Evolutionary conservation across 139 green algal genomes (phyloP), one percentile per base, ranked within the genome.

Genomic region (Chlorella sp.): DNA sequence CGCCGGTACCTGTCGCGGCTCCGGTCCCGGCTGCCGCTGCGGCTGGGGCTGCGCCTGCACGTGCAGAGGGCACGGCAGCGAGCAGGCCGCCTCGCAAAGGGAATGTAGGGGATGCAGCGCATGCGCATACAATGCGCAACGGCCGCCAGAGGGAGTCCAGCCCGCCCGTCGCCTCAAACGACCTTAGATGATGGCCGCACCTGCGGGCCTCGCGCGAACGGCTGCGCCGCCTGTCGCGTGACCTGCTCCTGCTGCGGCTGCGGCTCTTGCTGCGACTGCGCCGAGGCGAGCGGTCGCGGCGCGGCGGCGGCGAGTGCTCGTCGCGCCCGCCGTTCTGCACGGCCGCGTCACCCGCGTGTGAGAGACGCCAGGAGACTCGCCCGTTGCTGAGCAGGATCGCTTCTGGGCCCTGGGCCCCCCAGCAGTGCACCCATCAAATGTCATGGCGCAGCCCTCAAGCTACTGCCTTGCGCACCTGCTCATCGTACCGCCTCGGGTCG

Each of bases 1-100:
- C 40, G n/a, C 17, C 67, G 46, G 33, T 48, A 31, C 45, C 43
- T 48, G 67, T 36, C 55, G 17, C 51, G 19, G 50, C 74, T 80
- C n/a, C 46, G 35, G 48, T 48, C 42, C 3, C 43, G 38, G 42
- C 72, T 78, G 72, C 41, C 19, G 31, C 71, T 45, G 23, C 45
- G 25, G 45, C 67, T 74, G 21, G 4, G 31, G 43, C 67, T 64
- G 35, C 67, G 31, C 21, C 29, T 36, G 17, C 17, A 70, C 31
- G 31, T 36, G 19, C 31, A 55, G 15, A 21, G 56, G 15, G 56
- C 29, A 23, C 56, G 14, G 56, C 23, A 33, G 56, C 56, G 56
- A 23, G 19, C 11, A 38, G 21, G 23, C 11, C 27, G 23, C 56
- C 46, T 55, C 46, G 46, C n/a, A n/a, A n/a, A n/a, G n/a, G 46